Evolutionary conservation across 2,329 filamentous ascomycete genomes (phyloP).

Genomic region (Ceratocystis alfenasii): DNA sequence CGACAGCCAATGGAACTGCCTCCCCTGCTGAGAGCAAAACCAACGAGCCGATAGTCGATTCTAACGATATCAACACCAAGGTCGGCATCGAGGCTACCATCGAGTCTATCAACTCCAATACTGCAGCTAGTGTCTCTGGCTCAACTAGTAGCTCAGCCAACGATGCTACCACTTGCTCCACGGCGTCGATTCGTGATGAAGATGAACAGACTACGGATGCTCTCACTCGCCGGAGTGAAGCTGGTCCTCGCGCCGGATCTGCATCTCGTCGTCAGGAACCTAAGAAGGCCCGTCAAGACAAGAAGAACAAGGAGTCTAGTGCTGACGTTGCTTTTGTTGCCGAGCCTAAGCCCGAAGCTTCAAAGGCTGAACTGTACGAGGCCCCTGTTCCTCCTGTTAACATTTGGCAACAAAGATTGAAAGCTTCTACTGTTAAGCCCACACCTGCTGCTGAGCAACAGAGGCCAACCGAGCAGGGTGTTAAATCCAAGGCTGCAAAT

Average conservation of each 20-base stretch:
- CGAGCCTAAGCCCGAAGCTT: slow-evolving; percentile 42
- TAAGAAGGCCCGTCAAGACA: slow-evolving; percentile 43
- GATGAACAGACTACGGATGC: slow-evolving; percentile 32
- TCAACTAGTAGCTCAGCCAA: slow-evolving; percentile 23
- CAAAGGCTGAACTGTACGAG: slow-evolving; percentile 59
- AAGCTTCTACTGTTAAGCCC: slow-evolving; percentile 40
- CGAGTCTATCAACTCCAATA: slow-evolving; percentile 15
- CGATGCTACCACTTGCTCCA: slow-evolving; percentile 26
- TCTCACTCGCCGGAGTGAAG: slow-evolving; percentile 34
- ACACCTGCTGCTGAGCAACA: slow-evolving; percentile 29
- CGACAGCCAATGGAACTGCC: slow-evolving; percentile 10
- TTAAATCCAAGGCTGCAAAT: slow-evolving; percentile 32
- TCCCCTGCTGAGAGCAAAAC: slow-evolving; percentile 2
- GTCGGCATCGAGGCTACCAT: not conserved
- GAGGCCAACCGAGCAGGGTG: slow-evolving; percentile 37
- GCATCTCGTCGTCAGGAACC: slow-evolving; percentile 26
- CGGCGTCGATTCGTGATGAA: slow-evolving; percentile 34
- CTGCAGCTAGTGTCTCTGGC: slow-evolving; percentile 22
- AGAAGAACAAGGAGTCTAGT: slow-evolving; percentile 41
- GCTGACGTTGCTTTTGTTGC: slow-evolving; percentile 24
- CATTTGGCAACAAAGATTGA: slow-evolving; percentile 70
- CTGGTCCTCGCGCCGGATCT: slow-evolving; percentile 13
- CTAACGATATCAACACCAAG: slow-evolving; percentile 19
- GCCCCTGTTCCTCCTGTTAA: slow-evolving; percentile 78
- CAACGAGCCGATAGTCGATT: slow-evolving; percentile 17